A percentile compares a stretch with the other conserved stretches of the same genome.
Conservation (phyloP, 2,329 filamentous ascomycete species). For the Fonsecaea monophora region DNA sequence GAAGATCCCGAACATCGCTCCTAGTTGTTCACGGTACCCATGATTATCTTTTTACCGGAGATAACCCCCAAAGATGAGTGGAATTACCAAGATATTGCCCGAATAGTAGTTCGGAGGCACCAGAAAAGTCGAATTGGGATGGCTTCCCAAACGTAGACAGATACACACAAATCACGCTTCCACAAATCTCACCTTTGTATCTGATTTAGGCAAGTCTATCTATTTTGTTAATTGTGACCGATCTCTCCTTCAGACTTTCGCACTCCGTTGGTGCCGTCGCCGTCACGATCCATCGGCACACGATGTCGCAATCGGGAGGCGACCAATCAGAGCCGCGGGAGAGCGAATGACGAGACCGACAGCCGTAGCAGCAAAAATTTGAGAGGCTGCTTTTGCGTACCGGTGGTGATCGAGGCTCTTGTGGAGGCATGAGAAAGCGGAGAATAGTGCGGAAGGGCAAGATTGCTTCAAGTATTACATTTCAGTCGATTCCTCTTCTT, state of each 20-base stretch:
- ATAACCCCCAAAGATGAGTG: neutral
- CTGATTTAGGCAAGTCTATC: neutral
- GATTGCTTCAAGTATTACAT: slow-evolving; percentile 22
- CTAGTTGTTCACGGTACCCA: too few species aligned
- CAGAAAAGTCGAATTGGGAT: neutral
- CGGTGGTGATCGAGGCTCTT: slow-evolving; percentile 16
- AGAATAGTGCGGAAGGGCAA: slow-evolving; percentile 20
- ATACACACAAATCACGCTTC: neutral
- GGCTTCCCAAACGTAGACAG: neutral
- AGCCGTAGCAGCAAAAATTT: slow-evolving; percentile 32
- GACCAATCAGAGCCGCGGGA: slow-evolving; percentile 30
- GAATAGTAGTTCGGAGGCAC: neutral
- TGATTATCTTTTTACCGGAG: neutral
- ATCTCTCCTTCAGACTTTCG: neutral
- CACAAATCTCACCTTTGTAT: neutral
- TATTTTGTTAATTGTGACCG: slow-evolving; percentile 8
- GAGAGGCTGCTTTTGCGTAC: slow-evolving; percentile 19
- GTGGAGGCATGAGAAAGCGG: slow-evolving; percentile 21
- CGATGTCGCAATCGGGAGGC: slow-evolving; percentile 35
- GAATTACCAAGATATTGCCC: neutral
- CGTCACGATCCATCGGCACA: slow-evolving; percentile 20
- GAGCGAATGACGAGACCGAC: slow-evolving; percentile 34
- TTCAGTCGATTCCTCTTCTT: slow-evolving; percentile 7
- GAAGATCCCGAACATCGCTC: too few species aligned
- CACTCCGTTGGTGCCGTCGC: slow-evolving; percentile 3